Conservation (phyloP, 2,329 filamentous ascomycete species). For the Neocucurbitaria cava region DNA sequence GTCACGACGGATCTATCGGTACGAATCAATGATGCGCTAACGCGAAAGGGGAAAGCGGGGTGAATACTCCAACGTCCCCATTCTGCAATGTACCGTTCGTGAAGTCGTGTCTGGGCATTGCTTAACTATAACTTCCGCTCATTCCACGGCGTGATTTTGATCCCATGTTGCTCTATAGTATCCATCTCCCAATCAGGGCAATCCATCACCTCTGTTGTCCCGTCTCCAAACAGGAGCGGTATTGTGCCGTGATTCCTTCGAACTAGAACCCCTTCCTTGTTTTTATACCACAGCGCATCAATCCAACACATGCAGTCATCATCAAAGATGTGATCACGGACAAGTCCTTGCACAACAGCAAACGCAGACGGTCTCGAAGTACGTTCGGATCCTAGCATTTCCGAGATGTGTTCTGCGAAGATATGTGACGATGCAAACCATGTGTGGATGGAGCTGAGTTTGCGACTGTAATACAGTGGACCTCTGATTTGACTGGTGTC, state of each 20-base stretch:
- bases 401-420: neutral
- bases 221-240: neutral
- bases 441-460: neutral
- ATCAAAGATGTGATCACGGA: neutral
- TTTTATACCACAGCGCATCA: too few species aligned
- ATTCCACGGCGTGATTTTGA: too few species aligned
- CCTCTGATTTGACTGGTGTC: neutral
- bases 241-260: too few species aligned
- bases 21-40: neutral
- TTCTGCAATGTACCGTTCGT: too few species aligned
- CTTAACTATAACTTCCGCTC: too few species aligned
- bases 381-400: neutral
- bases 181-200: neutral
- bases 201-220: neutral
- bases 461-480: neutral
- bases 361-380: neutral
- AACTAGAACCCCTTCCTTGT: too few species aligned
- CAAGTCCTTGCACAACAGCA: neutral
- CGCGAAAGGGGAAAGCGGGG: neutral
- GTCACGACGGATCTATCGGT: neutral
- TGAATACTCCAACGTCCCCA: too few species aligned
- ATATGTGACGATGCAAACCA: neutral
- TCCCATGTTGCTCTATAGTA: neutral
- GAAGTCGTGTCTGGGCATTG: too few species aligned
- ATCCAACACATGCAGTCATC: neutral